These are phyloP conservation scores for Cercospora canescens DNA, from an alignment of 2,329 filamentous ascomycete genomes.

Conservation along the genomic window DNA sequence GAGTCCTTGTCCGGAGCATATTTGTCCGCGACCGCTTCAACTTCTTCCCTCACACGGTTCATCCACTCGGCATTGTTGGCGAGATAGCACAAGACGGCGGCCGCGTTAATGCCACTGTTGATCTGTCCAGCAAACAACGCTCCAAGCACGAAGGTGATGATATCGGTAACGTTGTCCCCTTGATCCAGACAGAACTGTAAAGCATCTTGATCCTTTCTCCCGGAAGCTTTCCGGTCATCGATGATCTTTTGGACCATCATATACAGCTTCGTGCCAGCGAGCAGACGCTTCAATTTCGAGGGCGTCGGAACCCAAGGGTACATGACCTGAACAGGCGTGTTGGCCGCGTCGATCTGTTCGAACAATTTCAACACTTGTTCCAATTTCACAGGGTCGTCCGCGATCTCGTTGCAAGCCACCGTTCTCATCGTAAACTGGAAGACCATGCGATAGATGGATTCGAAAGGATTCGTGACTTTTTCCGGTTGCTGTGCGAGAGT, in stretches of 20 bases:
- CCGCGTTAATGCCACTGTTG: constrained; percentile 59
- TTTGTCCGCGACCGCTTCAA: constrained; percentile 47
- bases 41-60: constrained; percentile 47
- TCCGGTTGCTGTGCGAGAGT: constrained; percentile 36
- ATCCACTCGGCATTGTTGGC: constrained; percentile 50
- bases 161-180: constrained; percentile 43
- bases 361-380: constrained; percentile 48
- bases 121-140: constrained; percentile 58
- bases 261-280: constrained; percentile 51
- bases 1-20: constrained; percentile 39
- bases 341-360: constrained; percentile 48
- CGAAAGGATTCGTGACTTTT: constrained; percentile 54
- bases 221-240: constrained; percentile 45
- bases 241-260: constrained; percentile 52
- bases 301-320: constrained; percentile 55
- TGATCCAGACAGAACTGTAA: constrained; percentile 57
- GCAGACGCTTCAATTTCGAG: constrained; percentile 45
- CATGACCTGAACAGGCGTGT: constrained; percentile 50
- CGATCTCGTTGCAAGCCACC: constrained; percentile 56
- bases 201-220: constrained; percentile 49
- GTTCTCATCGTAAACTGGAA: constrained; percentile 60
- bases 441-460: constrained; percentile 54
- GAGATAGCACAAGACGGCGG: constrained; percentile 55
- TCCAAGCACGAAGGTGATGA: constrained; percentile 52
- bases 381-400: constrained; percentile 46